Evolutionary conservation across 306 rosid genomes (phyloP), one percentile per base, ranked within the genome.

Genomic region (Medicago lupulina): DNA sequence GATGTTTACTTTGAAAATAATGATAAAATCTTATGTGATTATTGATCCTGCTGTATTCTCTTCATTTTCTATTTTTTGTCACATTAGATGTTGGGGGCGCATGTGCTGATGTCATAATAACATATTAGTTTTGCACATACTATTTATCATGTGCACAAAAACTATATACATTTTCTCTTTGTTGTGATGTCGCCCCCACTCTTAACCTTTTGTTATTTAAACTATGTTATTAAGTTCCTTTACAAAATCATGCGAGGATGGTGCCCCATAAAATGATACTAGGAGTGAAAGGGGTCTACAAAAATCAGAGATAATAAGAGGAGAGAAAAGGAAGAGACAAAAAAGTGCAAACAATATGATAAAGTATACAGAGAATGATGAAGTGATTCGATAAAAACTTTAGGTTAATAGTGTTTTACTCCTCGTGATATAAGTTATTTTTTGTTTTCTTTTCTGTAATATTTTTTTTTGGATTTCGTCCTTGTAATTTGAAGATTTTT

Each of bases 1-100:
- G 60, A 74, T 63, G 43, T 66, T 70, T 76, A 76, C 60, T 59
- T 69, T 54, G 58, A 77, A 73, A 74, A 85, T 81, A 85, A 81
- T 74, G 34, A 25, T 53, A 66, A 63, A 75, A 59, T 49, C 25
- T 70, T 75, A 36, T 50, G 54, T 74, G 73, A 61, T 61, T 67
- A 19, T 41, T 46, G 39, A 76, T 64, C 55, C 55, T 39, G 19
- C 5, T 11, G 55, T 58, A 64, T 41, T 63, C 3, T 75, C 7
- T 70, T 58, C 41, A 67, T 53, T 67, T 71, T 19, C 17, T 13
- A 54, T 71, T 80, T 65, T 66, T 8, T 47, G 43, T 25, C n/a
- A 8, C 40, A 25, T 59, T 25, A 53, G 59, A 53, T n/a, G 21
- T 51, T 51, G 58, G 3, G 69, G 54, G n/a, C 7, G 47, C 57